Base-by-base conservation (phyloP, 768 basidiomycete genomes). In the Asterophora lycoperdoides region DNA sequence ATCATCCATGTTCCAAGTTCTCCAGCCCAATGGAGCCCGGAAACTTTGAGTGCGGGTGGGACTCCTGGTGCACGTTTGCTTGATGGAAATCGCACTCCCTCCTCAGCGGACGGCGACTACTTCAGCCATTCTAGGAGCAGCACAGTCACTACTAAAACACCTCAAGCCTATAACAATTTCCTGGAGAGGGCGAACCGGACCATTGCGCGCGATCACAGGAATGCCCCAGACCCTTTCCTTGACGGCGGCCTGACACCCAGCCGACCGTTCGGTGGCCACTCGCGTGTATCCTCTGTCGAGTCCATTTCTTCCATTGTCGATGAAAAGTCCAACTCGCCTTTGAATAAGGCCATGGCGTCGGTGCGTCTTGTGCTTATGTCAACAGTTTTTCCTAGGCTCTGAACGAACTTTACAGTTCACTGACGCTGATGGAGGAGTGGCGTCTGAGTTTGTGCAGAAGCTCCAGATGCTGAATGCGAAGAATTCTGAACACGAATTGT, bases 261-360 rank as follows among this genome's bases (percentile, higher is more conserved):
- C 26, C 77, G 78, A 52, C 90, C 92, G 1, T 94, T 95, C 66
- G 89, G 89, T 44, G 57, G 72, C 9, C 89, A 92, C 63, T 91
- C 88, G 35, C 78, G 92, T 5, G 77, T 80, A 5, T 84, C 85
- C 0, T 93, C 91, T 1, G 83, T 87, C n/a, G 93, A 95, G 59
- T 93, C 91, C 5, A 93, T 95, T 48, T 83, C 88, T 11, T 86
- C 89, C 3, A 92, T 95, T 45, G 86, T 92, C 26, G 91, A 93
- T 54, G 93, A 95, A 58, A 95, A 95, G 72, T 73, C 76, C 1
- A 87, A 87, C 54, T 93, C 93, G 18, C 93, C 93, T 9, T 71
- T 95, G 51, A 96, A 96, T 72, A 95, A 94, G 68, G 91, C 93
- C 9, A 90, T 92, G 59, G 86, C 86, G 45, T 86, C 91, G 51